These are phyloP conservation scores for Pelargonium cotyledonis DNA, from an alignment of 441 rosid species.

Conservation along the genomic window DNA sequence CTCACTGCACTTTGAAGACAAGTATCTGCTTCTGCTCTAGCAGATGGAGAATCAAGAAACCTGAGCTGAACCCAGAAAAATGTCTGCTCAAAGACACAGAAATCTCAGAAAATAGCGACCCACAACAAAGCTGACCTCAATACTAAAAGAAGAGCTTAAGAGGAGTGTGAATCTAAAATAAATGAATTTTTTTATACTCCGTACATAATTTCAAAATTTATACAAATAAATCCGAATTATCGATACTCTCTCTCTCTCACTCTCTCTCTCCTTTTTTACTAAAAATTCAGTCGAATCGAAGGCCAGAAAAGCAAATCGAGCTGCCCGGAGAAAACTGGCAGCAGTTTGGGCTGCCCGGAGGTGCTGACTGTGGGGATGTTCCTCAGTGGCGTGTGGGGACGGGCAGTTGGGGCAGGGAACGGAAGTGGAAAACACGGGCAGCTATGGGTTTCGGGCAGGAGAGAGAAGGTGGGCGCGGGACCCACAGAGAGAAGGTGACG, in stretches of 20 bases:
- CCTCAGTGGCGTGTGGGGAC: background rate
- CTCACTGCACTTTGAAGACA: too few relatives aligned
- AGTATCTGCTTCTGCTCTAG: background rate
- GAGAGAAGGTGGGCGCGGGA: conserved; percentile 13
- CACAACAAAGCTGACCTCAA: conserved; percentile 7
- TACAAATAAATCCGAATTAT: conserved; percentile 5
- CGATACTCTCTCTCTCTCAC: conserved; percentile 25
- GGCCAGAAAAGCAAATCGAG: conserved; percentile 22
- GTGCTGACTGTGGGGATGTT: too few relatives aligned
- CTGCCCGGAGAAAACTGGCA: conserved; percentile 25
- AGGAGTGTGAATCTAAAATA: background rate
- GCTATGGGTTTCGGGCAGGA: conserved; percentile 17
- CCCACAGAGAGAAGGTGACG: conserved; percentile 31
- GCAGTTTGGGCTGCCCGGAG: conserved; percentile 12
- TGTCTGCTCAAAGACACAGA: conserved; percentile 22
- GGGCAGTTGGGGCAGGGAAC: conserved; percentile 12
- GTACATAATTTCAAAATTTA: too few relatives aligned
- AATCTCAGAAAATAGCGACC: conserved; percentile 13
- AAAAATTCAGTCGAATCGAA: conserved; percentile 22
- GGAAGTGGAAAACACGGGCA: too few relatives aligned
- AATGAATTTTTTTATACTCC: background rate
- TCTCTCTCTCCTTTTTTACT: conserved; percentile 11
- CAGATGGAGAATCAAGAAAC: conserved; percentile 20
- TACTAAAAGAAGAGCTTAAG: background rate
- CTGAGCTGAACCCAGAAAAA: conserved; percentile 28